These are phyloP conservation scores for Chiua sp. DNA, from an alignment of 1,284 basidiomycete species.

Conservation along the genomic window DNA sequence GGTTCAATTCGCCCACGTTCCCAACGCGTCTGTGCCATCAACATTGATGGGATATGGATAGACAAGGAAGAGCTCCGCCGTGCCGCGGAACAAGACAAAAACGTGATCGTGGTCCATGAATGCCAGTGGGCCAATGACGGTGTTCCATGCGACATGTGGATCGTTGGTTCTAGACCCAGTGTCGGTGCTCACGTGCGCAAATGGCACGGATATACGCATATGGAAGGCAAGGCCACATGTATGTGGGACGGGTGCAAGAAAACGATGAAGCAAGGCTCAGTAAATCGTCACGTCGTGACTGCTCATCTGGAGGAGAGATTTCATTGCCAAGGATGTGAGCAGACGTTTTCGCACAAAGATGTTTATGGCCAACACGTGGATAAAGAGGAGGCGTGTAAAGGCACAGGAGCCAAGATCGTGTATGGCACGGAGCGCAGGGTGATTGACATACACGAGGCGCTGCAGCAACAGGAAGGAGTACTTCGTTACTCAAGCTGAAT, in stretches of 20 bases:
- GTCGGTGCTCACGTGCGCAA: constrained; percentile 16
- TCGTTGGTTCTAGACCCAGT: background rate
- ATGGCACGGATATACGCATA: constrained; percentile 6
- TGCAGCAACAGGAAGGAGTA: background rate
- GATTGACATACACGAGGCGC: constrained; percentile 1
- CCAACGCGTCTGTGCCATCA: constrained; percentile 2
- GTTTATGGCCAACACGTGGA: constrained; percentile 14
- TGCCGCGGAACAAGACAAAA: too few relatives aligned
- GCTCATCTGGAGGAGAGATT: constrained; percentile 20
- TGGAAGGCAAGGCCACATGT: background rate
- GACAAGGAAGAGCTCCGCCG: constrained; percentile 9
- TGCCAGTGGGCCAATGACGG: constrained; percentile 11
- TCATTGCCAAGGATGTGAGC: constrained; percentile 10
- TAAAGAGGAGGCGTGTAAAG: background rate
- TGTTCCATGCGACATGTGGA: constrained; percentile 19
- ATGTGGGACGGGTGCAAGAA: constrained; percentile 16
- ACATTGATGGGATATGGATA: constrained; percentile 5
- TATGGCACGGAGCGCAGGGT: constrained; percentile 7
- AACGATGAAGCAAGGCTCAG: constrained; percentile 13
- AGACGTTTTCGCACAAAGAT: constrained; percentile 11
- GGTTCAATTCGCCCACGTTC: background rate
- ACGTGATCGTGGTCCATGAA: constrained; percentile 7
- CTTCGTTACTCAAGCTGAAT: background rate
- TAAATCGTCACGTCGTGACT: constrained; percentile 16
- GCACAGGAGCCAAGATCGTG: background rate